These are phyloP conservation scores for Vitis cinerea DNA, from an alignment of 164 flowering plant genomes.

Conservation along the genomic window DNA sequence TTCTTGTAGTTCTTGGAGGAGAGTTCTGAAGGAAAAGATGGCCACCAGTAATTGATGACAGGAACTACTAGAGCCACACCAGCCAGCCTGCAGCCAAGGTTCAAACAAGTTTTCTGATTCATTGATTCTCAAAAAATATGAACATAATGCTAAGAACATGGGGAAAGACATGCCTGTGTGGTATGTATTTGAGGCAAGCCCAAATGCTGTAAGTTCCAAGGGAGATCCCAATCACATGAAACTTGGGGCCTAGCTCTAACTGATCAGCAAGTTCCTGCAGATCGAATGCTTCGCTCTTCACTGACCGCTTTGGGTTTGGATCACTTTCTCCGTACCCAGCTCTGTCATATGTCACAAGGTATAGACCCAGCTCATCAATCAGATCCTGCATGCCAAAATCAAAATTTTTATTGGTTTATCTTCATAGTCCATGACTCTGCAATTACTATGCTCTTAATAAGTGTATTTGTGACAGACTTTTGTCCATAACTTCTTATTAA, in stretches of 20 bases:
- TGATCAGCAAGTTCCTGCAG: constrained; percentile 28
- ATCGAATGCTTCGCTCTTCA: constrained; percentile 19
- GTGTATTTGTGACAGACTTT: neutral
- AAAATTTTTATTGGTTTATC: neutral
- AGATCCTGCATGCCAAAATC: constrained; percentile 9
- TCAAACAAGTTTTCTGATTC: no score
- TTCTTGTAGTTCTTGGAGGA: constrained; percentile 14
- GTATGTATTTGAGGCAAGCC: constrained; percentile 39
- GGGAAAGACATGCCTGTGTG: constrained; percentile 33
- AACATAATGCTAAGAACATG: neutral
- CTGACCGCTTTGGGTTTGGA: constrained; percentile 19
- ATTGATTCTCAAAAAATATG: neutral
- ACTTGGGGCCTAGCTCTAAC: constrained; percentile 20
- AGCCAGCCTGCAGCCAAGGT: constrained; percentile 35
- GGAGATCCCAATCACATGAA: constrained; percentile 25
- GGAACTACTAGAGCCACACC: constrained; percentile 46
- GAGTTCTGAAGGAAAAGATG: constrained; percentile 30
- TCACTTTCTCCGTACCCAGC: constrained; percentile 34
- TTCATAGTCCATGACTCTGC: neutral
- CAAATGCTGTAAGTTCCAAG: constrained; percentile 28
- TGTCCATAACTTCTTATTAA: no score
- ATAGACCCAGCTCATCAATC: constrained; percentile 16
- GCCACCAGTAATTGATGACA: constrained; percentile 49
- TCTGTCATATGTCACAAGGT: constrained; percentile 21
- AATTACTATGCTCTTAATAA: neutral